Evolutionary conservation across 148 eudicot genomes (phyloP).

Genomic region (Chenopodium formosanum): DNA sequence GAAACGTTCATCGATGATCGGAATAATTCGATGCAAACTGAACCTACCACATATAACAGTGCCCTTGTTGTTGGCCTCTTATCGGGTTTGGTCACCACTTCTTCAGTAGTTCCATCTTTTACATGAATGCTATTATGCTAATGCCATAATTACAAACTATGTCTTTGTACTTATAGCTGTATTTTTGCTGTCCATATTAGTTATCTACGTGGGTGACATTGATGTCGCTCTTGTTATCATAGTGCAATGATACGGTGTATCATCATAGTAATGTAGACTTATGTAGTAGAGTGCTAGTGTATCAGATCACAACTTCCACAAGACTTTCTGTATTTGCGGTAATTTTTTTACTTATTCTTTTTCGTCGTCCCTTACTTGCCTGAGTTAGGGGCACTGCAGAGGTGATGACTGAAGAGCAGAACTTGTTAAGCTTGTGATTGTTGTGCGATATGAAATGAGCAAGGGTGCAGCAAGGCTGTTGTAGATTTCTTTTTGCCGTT

Average conservation of each 20-base stretch:
- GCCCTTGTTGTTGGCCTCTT: constrained; percentile 79
- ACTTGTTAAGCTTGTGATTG: too few relatives aligned
- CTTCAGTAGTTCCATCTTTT: constrained; percentile 65
- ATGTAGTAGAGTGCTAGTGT: too few relatives aligned
- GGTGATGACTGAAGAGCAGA: too few relatives aligned
- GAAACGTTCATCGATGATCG: constrained; percentile 66
- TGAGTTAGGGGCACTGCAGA: too few relatives aligned
- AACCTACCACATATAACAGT: constrained; percentile 84
- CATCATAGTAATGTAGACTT: too few relatives aligned
- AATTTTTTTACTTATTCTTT: background rate
- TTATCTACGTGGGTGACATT: background rate
- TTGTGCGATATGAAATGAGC: too few relatives aligned
- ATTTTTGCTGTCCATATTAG: constrained; percentile 23
- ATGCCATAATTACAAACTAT: background rate
- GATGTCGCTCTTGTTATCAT: background rate
- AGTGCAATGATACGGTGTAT: background rate
- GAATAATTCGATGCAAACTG: constrained; percentile 83
- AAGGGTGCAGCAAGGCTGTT: too few relatives aligned
- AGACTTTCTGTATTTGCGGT: background rate
- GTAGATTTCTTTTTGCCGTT: too few relatives aligned
- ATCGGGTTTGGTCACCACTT: constrained; percentile 75
- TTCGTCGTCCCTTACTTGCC: too few relatives aligned
- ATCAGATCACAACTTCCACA: background rate
- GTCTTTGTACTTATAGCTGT: constrained; percentile 10
- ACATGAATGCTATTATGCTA: constrained; percentile 24